A percentile compares a stretch with the other conserved stretches of the same genome.
Conservation (phyloP, 345 rosid species). For the Microthlaspi erraticum region DNA sequence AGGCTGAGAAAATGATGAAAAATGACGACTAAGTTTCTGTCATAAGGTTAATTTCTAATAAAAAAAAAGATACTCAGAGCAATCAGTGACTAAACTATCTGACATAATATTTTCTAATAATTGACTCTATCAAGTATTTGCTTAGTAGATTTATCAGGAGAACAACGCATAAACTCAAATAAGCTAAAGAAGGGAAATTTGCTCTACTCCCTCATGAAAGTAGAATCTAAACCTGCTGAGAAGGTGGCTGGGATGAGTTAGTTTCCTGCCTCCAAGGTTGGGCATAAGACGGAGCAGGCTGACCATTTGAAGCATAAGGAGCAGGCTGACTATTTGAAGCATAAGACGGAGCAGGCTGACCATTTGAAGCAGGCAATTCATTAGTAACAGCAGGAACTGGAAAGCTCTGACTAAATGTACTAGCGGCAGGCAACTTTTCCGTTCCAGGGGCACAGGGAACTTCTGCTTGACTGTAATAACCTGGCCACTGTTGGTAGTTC, state of each 20-base stretch:
- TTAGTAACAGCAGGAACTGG: conserved; percentile 57
- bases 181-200: conserved; percentile 12
- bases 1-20: conserved; percentile 60
- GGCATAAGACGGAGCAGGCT: conserved; percentile 56
- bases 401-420: conserved; percentile 60
- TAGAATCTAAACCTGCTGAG: conserved; percentile 69
- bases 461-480: conserved; percentile 86
- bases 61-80: conserved; percentile 17
- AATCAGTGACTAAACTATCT: conserved; percentile 24
- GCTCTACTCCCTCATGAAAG: conserved; percentile 24
- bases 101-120: conserved; percentile 12
- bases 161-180: conserved; percentile 14
- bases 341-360: conserved; percentile 62
- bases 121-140: conserved; percentile 9
- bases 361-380: conserved; percentile 62
- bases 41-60: neutral
- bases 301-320: conserved; percentile 56
- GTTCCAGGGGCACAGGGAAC: conserved; percentile 99
- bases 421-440: conserved; percentile 69
- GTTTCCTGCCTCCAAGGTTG: conserved; percentile 76
- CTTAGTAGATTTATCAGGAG: conserved; percentile 8
- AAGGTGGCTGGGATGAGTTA: conserved; percentile 57
- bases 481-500: conserved; percentile 84
- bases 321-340: conserved; percentile 49
- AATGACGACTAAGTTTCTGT: conserved; percentile 8